A percentile compares a stretch with the other conserved stretches of the same genome.
Evolutionary conservation across 2,329 filamentous ascomycete genomes (phyloP).

Genomic region (Alternaria sp.): DNA sequence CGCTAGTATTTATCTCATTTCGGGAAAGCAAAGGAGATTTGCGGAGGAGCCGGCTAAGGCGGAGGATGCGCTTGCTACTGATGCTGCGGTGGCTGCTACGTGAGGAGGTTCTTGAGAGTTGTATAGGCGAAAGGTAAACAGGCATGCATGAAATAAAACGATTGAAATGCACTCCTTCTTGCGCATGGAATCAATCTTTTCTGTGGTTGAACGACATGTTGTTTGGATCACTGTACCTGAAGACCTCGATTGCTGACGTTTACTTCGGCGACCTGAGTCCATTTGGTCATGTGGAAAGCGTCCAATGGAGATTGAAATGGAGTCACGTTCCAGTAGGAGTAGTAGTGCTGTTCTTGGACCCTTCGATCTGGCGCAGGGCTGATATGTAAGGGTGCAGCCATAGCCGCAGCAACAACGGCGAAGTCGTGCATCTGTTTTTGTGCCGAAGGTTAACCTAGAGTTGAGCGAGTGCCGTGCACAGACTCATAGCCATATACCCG

Average conservation of each 20-base stretch:
- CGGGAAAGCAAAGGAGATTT: conserved; percentile 60
- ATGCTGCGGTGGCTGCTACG: conserved; percentile 8
- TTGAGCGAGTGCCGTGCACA: not conserved
- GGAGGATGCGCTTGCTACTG: not conserved
- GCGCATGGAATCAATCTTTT: not conserved
- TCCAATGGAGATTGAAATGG: not conserved
- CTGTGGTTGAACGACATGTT: not conserved
- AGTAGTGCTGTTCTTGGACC: not conserved
- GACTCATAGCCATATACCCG: not conserved
- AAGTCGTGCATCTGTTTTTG: not conserved
- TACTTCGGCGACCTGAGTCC: not conserved
- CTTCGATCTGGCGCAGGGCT: not conserved
- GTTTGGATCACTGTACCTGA: not conserved
- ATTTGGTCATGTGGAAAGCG: not conserved
- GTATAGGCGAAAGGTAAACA: not conserved
- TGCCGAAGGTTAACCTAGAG: not conserved
- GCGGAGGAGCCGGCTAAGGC: conserved; percentile 30
- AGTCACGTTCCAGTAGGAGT: not conserved
- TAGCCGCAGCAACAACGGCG: conserved; percentile 1
- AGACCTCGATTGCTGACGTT: not conserved
- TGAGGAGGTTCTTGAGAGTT: not conserved
- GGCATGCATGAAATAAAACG: not conserved
- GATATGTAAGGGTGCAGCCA: not conserved
- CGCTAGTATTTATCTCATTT: conserved; percentile 62
- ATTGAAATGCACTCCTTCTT: not conserved